A percentile compares a stretch with the other conserved stretches of the same genome.
Conservation (phyloP, 495 filamentous ascomycete genomes). For the Aspergillus carlsbadensis region DNA sequence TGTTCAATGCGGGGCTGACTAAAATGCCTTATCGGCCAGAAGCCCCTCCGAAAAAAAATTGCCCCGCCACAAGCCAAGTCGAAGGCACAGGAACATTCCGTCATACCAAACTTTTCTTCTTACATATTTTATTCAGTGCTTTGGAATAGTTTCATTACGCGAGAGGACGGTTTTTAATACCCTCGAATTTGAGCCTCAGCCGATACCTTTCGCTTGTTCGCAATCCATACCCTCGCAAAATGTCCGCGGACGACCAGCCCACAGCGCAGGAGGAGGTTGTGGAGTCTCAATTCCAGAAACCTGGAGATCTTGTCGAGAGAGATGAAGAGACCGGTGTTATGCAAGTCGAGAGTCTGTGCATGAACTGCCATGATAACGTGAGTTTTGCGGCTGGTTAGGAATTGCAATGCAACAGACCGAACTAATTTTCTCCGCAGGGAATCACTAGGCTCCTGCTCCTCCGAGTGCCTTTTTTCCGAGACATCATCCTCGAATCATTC, state of each 20-base stretch:
- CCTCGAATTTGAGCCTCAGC: neutral
- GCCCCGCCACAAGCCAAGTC: conserved; percentile 33
- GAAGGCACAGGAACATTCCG: conserved; percentile 44
- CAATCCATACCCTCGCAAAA: conserved; percentile 16
- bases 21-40: conserved; percentile 4
- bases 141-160: neutral
- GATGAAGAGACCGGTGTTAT: conserved; percentile 49
- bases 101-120: conserved; percentile 21
- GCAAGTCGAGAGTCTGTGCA: conserved; percentile 66
- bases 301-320: conserved; percentile 42
- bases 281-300: conserved; percentile 44
- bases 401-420: neutral
- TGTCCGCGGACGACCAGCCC: conserved; percentile 32
- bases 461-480: conserved; percentile 91
- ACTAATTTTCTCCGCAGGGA: conserved; percentile 53
- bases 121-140: conserved; percentile 8
- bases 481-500: conserved; percentile 97
- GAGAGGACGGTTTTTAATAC: conserved; percentile 9
- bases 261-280: conserved; percentile 18
- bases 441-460: conserved; percentile 82
- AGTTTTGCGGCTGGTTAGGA: conserved; percentile 22
- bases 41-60: conserved; percentile 28
- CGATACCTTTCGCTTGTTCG: neutral
- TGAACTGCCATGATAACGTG: conserved; percentile 88
- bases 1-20: conserved; percentile 14